Evolutionary conservation across 1,284 basidiomycete genomes (phyloP).

Genomic region (Ceratobasidium theobromae): DNA sequence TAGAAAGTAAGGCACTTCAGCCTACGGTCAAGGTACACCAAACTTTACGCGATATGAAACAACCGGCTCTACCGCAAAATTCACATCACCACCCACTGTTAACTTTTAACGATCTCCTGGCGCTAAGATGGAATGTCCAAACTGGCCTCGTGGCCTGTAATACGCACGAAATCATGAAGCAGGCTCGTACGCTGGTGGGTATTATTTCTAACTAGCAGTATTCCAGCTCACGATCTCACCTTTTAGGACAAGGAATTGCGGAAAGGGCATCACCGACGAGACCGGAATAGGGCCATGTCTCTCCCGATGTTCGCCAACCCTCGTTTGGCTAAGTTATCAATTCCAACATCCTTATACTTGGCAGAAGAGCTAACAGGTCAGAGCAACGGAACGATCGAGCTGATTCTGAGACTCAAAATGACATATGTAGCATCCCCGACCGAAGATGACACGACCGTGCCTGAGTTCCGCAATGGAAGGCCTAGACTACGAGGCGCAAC

Average conservation of each 20-base stretch:
- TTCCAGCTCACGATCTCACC: not conserved
- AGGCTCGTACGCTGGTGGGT: not conserved
- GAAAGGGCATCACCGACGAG: not conserved
- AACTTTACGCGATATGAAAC: slow-evolving; percentile 14
- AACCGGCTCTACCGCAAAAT: not conserved
- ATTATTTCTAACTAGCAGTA: not conserved
- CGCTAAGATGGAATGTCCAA: slow-evolving; percentile 3
- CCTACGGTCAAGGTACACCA: slow-evolving; percentile 14
- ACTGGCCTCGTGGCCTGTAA: not conserved
- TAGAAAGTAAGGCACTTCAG: slow-evolving; percentile 6
- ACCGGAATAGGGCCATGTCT: not conserved
- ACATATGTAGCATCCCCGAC: too few species aligned
- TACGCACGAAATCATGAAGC: not conserved
- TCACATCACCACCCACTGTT: not conserved
- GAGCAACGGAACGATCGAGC: too few species aligned
- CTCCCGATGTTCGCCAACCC: not conserved
- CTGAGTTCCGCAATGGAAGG: too few species aligned
- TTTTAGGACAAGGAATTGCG: not conserved
- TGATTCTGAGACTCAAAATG: too few species aligned
- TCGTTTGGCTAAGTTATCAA: not conserved
- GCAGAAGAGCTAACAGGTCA: too few species aligned
- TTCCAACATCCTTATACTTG: not conserved
- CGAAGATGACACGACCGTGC: too few species aligned
- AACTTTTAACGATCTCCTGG: not conserved
- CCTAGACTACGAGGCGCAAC: too few species aligned